phyloP scores from a whole-genome alignment of 169 alveolate genomes.

The Plasmodium coatneyi region DNA sequence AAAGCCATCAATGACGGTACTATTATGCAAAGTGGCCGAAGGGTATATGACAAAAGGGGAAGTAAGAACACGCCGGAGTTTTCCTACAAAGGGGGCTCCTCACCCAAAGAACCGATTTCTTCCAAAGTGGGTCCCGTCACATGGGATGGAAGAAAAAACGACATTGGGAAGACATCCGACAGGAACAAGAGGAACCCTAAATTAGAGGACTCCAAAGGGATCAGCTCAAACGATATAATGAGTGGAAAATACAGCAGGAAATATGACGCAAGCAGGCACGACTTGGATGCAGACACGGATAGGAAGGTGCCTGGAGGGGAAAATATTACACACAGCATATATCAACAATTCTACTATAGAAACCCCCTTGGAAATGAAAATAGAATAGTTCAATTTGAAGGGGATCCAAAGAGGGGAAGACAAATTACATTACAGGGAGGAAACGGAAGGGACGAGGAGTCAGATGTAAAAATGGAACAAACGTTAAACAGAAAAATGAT shows the following conservation, averaged over 20 bases:
- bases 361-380: slow-evolving; percentile 1
- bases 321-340: background rate
- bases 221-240: background rate
- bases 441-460: background rate
- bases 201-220: background rate
- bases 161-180: background rate
- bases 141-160: slow-evolving; percentile 2
- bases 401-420: background rate
- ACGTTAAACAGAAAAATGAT: slow-evolving; percentile 58
- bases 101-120: background rate
- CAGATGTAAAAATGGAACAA: slow-evolving; percentile 44
- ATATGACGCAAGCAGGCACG: slow-evolving; percentile 16
- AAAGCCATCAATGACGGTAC: background rate
- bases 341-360: background rate
- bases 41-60: background rate
- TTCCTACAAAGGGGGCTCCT: background rate
- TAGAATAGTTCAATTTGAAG: background rate
- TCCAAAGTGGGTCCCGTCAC: background rate
- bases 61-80: background rate
- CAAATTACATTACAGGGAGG: background rate
- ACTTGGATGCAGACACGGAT: background rate
- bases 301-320: background rate
- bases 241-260: background rate
- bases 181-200: background rate
- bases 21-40: background rate